These are phyloP conservation scores for Zanthoxylum bungeanum DNA, from an alignment of 345 rosid species.

Conservation along the genomic window DNA sequence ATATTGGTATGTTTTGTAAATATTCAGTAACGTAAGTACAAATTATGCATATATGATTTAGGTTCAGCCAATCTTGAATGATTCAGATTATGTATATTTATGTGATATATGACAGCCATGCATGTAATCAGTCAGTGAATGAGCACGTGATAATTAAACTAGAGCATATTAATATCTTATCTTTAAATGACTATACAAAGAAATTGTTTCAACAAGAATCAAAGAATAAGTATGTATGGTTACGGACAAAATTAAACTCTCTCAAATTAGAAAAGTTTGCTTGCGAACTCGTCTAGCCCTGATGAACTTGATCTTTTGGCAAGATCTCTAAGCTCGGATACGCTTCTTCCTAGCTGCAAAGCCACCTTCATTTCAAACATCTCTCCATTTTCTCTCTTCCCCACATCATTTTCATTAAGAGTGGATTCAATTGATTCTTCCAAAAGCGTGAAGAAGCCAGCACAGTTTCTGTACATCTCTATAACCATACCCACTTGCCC, in stretches of 20 bases:
- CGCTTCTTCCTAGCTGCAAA: conserved; percentile 30
- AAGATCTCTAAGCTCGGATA: conserved; percentile 24
- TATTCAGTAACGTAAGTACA: no score
- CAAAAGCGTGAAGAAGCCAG: conserved; percentile 34
- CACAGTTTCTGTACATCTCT: conserved; percentile 50
- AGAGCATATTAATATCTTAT: neutral
- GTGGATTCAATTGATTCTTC: conserved; percentile 32
- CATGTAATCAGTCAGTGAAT: no score
- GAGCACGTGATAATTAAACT: neutral
- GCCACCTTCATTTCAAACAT: conserved; percentile 25
- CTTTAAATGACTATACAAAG: neutral
- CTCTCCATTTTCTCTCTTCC: conserved; percentile 25
- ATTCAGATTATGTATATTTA: no score
- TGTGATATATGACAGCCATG: no score
- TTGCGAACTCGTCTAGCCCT: conserved; percentile 17
- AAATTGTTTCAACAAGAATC: neutral
- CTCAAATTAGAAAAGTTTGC: conserved; percentile 22
- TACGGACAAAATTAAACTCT: neutral
- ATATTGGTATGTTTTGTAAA: no score
- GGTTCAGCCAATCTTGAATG: no score
- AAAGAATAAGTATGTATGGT: no score
- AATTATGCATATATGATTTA: no score
- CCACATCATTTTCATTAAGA: conserved; percentile 20
- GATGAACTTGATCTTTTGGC: conserved; percentile 11
- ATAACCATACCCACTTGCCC: conserved; percentile 55